Conservation (phyloP, 1,139 yeast genomes). For the Debaryomycetaceae sp. region DNA sequence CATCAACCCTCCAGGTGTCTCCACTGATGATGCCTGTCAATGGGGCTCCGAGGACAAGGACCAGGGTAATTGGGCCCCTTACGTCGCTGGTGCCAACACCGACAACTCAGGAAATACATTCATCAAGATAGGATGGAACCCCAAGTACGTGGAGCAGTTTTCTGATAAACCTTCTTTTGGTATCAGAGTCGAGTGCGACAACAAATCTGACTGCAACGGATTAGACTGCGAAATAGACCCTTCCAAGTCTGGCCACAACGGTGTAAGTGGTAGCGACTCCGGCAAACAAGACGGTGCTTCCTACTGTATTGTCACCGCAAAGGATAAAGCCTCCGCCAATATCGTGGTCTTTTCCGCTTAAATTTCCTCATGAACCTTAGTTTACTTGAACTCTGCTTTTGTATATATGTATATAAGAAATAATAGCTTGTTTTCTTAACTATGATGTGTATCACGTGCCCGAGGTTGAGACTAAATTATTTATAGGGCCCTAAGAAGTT, state of each 20-base stretch:
- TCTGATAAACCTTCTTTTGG: constrained; percentile 64
- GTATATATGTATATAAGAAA: neutral
- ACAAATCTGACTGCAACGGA: constrained; percentile 67
- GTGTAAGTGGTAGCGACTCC: constrained; percentile 38
- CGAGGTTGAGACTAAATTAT: neutral
- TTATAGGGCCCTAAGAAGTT: neutral
- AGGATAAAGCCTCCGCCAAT: constrained; percentile 57
- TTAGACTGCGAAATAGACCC: constrained; percentile 79
- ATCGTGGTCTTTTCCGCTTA: constrained; percentile 62
- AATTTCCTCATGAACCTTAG: neutral
- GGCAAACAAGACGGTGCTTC: constrained; percentile 64
- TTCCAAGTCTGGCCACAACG: constrained; percentile 52
- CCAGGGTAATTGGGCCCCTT: constrained; percentile 88
- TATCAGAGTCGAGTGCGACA: constrained; percentile 67
- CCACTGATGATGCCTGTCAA: constrained; percentile 71
- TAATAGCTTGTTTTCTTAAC: neutral
- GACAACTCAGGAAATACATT: constrained; percentile 65
- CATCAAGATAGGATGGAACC: constrained; percentile 90
- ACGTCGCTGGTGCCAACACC: constrained; percentile 86
- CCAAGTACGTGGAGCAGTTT: constrained; percentile 69
- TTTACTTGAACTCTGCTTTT: neutral
- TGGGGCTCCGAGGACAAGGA: constrained; percentile 76
- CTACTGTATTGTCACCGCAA: constrained; percentile 81
- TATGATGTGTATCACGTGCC: neutral
- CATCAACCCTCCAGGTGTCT: constrained; percentile 81